Evolutionary conservation across 2,329 filamentous ascomycete genomes (phyloP).

Genomic region (Fusarium ambrosium): DNA sequence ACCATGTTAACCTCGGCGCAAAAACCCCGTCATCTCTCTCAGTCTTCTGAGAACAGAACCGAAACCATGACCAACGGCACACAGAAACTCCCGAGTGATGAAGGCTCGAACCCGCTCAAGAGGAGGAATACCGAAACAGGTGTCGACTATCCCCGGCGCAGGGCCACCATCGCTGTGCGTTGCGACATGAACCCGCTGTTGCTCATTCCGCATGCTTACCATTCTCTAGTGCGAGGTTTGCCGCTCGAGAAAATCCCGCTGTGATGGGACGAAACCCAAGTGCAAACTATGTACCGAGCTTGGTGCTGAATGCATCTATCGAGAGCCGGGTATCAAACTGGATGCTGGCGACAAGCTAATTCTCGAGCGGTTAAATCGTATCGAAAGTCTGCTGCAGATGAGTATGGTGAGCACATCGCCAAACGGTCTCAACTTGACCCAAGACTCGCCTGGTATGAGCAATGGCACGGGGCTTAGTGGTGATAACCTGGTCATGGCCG

Average conservation of each 20-base stretch:
- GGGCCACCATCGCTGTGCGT: constrained; percentile 76
- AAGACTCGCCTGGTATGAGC: constrained; percentile 75
- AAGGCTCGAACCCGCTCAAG: constrained; percentile 71
- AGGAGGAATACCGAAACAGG: constrained; percentile 72
- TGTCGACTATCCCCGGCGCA: constrained; percentile 73
- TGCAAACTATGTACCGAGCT: constrained; percentile 87
- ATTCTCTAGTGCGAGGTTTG: constrained; percentile 79
- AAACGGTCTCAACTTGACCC: constrained; percentile 68
- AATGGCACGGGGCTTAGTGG: constrained; percentile 72
- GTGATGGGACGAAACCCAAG: constrained; percentile 84
- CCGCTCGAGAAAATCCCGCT: constrained; percentile 83
- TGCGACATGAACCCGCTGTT: not conserved
- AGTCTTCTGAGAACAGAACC: constrained; percentile 64
- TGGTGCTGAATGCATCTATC: constrained; percentile 85
- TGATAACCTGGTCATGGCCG: constrained; percentile 63
- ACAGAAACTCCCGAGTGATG: constrained; percentile 62
- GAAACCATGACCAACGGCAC: constrained; percentile 60
- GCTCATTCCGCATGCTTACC: constrained; percentile 31
- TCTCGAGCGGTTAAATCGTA: constrained; percentile 80
- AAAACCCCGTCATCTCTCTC: constrained; percentile 68
- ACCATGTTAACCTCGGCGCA: constrained; percentile 66
- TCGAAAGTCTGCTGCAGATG: constrained; percentile 83
- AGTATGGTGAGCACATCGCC: constrained; percentile 67
- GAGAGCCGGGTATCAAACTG: constrained; percentile 88
- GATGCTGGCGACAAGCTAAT: constrained; percentile 90